phyloP scores from a whole-genome alignment of 148 eudicot genomes.

The Arbutus unedo region DNA sequence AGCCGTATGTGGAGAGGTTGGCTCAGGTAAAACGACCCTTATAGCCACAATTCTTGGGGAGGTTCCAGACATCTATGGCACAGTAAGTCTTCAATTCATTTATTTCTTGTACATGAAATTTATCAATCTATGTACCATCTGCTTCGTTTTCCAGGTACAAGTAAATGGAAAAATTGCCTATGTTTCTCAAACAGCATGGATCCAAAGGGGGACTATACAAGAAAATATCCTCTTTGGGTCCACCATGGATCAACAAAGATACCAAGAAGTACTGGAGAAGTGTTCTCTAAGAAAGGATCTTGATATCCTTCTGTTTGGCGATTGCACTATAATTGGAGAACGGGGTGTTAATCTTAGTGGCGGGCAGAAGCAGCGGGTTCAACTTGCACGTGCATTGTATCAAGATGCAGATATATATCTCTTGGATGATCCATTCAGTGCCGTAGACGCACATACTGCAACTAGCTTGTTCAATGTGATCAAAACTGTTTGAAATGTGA shows the following conservation, averaged over 20 bases:
- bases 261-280: conserved; percentile 37
- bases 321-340: conserved; percentile 54
- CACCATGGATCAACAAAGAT: conserved; percentile 37
- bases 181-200: conserved; percentile 73
- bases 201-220: conserved; percentile 62
- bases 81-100: conserved; percentile 22
- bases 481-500: background rate
- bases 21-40: conserved; percentile 61
- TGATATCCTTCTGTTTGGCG: conserved; percentile 48
- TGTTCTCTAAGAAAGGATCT: conserved; percentile 50
- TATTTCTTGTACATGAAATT: background rate
- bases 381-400: conserved; percentile 57
- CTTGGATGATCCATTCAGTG: conserved; percentile 76
- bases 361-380: conserved; percentile 60
- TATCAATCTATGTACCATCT: background rate
- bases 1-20: conserved; percentile 67
- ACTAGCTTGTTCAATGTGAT: conserved; percentile 49
- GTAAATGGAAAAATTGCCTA: conserved; percentile 52
- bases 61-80: conserved; percentile 29
- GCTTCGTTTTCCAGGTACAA: conserved; percentile 37
- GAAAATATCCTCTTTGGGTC: conserved; percentile 65
- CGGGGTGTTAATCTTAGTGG: conserved; percentile 64
- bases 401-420: conserved; percentile 57
- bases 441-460: conserved; percentile 75
- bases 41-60: conserved; percentile 59